Evolutionary conservation across 2,329 filamentous ascomycete genomes (phyloP), one percentile per base, ranked within the genome.

Genomic region (Neopestalotiopsis rosae): DNA sequence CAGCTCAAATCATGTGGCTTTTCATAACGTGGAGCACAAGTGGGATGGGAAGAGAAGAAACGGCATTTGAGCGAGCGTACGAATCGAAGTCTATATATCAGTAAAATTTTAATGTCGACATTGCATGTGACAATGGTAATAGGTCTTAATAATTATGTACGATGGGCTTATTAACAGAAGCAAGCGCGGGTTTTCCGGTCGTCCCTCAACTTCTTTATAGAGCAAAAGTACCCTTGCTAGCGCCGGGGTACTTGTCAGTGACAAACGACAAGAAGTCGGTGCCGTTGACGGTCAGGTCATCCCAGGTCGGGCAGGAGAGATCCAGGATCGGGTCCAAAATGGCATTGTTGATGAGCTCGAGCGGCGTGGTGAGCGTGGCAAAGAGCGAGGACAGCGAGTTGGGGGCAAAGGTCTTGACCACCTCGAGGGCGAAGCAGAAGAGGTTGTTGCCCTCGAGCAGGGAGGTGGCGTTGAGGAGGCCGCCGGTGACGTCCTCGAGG

Each of bases 391-490:
- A 79, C 1, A 85, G 69, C 0, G 83, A 72, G 73, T 85, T 84
- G 1, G 85, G 85, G 0, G 81, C 75, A 4, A 73, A 79, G 5
- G 81, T 79, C 71, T 81, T 76, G n/a, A 81, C 76, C 13, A 79
- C 73, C 65, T 86, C 79, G 40, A 81, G 78, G 9, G 73, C 79
- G 69, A 84, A 83, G 58, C 72, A 74, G 17, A 81, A 65, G 6
- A 82, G 74, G 72, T 88, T 86, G 76, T 87, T 85, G 14, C 82
- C 83, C 67, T 87, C 69, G 1, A 82, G 72, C 0, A 87, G 75
- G 13, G 76, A 82, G 17, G 76, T 69, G 5, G 76, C 70, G 71
- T 84, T 86, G 70, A 83, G 81, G 0, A 86, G 74, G 49, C 83
- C 84, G 24, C 82, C 79, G 4, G 83, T 83, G 14, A 86, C 42